Base-by-base conservation (phyloP, 2,329 filamentous ascomycete genomes). In the Ophiostoma sp. region DNA sequence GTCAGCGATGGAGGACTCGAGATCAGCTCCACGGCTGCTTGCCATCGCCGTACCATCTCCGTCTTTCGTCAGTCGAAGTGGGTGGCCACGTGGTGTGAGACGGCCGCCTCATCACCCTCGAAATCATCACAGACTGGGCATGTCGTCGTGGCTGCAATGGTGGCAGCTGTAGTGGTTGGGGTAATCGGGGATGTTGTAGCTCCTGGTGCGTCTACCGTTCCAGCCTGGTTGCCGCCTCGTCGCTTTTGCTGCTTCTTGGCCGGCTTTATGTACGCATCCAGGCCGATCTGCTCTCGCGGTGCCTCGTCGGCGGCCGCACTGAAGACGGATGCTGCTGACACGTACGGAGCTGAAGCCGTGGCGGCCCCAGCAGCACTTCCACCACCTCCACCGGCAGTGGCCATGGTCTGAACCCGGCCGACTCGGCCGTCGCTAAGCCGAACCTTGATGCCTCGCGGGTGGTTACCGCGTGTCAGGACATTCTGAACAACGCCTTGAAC, bases 401-500 rank as follows among this genome's bases (percentile, higher is more conserved):
- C 83, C 80, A 93, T 85, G 61, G 85, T 84, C 81, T 95, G 93
- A 36, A 95, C 93, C 19, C 93, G 84, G 1, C 93, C 93, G 2
- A 95, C 88, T 33, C 91, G 86, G 0, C 92, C 92, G 79, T 93
- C 91, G 1, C 84, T 82, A 6, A 95, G 84, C 2, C 92, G 88
- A 31, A 95, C 92, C 81, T 95, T 95, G 83, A 95, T 93, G 48
- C 93, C 93, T 11, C 91, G 87, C 2, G 92, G 91, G 78, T 95
- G 93, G 77, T 95, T 89, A 33, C 92, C 91, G 0, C 88, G 84
- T 1, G 92, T 95, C 66, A 95, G 84, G 0, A 95, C 80, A 63
- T 93, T 88, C 70, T 86, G 85, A 0, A 95, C 89, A 5, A 85
- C 81, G 31, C 93, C 93, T 61, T 85, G 83, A 0, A 93, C 92